phyloP scores from a whole-genome alignment of 164 flowering plant genomes.

The Piper longum region DNA sequence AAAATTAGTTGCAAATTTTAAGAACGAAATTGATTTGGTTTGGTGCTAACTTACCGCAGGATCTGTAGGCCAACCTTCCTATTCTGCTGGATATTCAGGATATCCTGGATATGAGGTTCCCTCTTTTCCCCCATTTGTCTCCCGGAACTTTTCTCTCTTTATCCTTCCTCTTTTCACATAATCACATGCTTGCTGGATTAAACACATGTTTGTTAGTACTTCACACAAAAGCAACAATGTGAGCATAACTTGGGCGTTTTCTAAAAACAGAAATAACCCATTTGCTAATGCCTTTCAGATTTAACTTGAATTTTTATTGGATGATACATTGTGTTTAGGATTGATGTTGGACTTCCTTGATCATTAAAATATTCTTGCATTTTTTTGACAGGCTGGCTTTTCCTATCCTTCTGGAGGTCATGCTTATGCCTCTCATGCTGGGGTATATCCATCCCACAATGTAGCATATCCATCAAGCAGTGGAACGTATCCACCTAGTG shows the following conservation, averaged over 20 bases:
- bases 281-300: no score
- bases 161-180: no score
- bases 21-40: no score
- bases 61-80: slow-evolving; percentile 14
- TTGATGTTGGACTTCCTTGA: not conserved
- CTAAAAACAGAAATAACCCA: no score
- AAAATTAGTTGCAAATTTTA: no score
- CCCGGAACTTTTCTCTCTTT: no score
- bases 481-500: not conserved
- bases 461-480: not conserved
- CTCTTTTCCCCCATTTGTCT: slow-evolving; percentile 4
- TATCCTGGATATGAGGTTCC: slow-evolving; percentile 18
- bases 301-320: no score
- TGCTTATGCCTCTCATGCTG: not conserved
- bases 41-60: slow-evolving; percentile 5
- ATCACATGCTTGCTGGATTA: no score
- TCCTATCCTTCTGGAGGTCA: not conserved
- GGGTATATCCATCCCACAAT: not conserved
- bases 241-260: no score
- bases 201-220: no score
- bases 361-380: not conserved
- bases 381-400: slow-evolving; percentile 8
- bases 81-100: slow-evolving; percentile 12
- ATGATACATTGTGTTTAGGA: not conserved
- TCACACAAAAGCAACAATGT: no score